Evolutionary conservation across 2,329 filamentous ascomycete species (phyloP), one percentile per base, ranked within the genome.

Genomic region (Knoxdaviesia capensis): DNA sequence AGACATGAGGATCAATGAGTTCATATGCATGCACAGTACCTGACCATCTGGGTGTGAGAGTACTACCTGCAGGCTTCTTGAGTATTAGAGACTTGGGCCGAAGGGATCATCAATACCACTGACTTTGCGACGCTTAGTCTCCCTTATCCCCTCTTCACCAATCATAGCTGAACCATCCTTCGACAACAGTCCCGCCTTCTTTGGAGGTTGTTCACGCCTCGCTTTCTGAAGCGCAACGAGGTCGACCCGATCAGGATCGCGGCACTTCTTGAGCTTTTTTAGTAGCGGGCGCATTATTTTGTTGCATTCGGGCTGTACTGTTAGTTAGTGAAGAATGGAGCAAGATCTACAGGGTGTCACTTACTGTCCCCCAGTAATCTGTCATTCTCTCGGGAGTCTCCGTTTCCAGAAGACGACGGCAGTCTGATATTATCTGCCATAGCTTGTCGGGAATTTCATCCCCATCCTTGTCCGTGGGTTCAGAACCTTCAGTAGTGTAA

Each of bases 171-270:
- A 52, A 48, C 61, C 68, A 20, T 20, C 20, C 20, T 20, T 20
- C 20, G 20, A 20, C 20, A 3, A 20, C 20, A 20, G 20, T 20
- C 20, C 20, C 53, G 61, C 63, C 34, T 60, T 60, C 41, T 59
- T 60, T 38, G 61, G 58, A 1, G 59, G 59, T 45, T 67, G 61
- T 50, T 76, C 70, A 39, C 73, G 73, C 50, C 77, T 68, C 20
- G 74, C 71, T 47, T 69, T 68, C 51, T 82, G 77, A 41, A 81
- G 59, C 39, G 74, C 75, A 11, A 85, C 75, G 4, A 87, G 58
- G 55, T 87, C 79, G 37, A 70, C 73, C 43, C 81, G 74, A 49
- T 83, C 77, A 0, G 81, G 80, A 51, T 88, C 81, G 44, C 77
- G 66, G 50, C 81, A 87, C 50, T 69, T 72, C 46, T 71, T 74